Evolutionary conservation across 2,329 filamentous ascomycete species (phyloP).

Genomic region (Xylariaceae sp.): DNA sequence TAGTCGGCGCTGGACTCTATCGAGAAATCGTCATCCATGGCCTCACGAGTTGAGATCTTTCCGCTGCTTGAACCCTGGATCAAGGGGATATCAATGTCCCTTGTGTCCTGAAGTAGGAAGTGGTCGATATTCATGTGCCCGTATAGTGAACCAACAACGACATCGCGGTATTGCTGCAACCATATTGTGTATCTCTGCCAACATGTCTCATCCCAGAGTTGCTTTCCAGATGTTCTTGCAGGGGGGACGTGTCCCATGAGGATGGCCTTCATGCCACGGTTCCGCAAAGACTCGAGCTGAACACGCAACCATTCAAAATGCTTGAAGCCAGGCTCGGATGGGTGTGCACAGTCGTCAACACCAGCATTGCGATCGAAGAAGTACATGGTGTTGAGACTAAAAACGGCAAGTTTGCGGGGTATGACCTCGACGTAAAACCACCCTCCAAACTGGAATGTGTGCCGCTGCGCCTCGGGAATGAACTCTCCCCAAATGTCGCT

Average conservation of each 20-base stretch:
- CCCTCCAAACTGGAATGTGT: slow-evolving; percentile 88
- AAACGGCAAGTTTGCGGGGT: slow-evolving; percentile 80
- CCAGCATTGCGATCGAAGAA: slow-evolving; percentile 93
- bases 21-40: slow-evolving; percentile 61
- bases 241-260: slow-evolving; percentile 94
- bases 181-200: slow-evolving; percentile 98
- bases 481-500: slow-evolving; percentile 81
- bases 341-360: slow-evolving; percentile 84
- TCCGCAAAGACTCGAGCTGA: slow-evolving; percentile 82
- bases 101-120: slow-evolving; percentile 88
- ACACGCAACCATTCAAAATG: slow-evolving; percentile 96
- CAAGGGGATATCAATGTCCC: slow-evolving; percentile 70
- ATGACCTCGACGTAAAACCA: slow-evolving; percentile 97
- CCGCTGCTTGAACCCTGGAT: slow-evolving; percentile 41
- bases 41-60: slow-evolving; percentile 40
- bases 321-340: slow-evolving; percentile 85
- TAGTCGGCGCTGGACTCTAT: slow-evolving; percentile 77
- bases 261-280: slow-evolving; percentile 90
- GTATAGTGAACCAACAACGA: slow-evolving; percentile 79
- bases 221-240: slow-evolving; percentile 82
- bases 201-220: slow-evolving; percentile 93
- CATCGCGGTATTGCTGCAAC: slow-evolving; percentile 88
- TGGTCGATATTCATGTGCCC: slow-evolving; percentile 99
- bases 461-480: slow-evolving; percentile 89
- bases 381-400: slow-evolving; percentile 95